A percentile compares a stretch with the other conserved stretches of the same genome.
phyloP scores from a whole-genome alignment of 179 eudicot species.

The Drosera spatulata region DNA sequence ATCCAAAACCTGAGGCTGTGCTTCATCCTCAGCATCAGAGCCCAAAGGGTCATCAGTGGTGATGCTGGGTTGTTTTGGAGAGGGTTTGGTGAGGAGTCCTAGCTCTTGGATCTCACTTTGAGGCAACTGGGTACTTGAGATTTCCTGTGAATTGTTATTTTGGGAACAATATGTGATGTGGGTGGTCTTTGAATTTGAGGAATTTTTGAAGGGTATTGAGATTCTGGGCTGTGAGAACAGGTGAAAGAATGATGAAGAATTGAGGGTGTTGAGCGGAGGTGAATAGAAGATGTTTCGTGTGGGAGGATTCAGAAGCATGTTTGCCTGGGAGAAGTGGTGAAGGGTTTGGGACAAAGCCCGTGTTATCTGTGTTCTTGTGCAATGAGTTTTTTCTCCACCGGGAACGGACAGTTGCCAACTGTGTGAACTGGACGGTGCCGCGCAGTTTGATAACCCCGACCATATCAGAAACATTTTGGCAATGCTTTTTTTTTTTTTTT shows the following conservation, averaged over 20 bases:
- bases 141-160: slow-evolving; percentile 27
- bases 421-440: too few species aligned
- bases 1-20: slow-evolving; percentile 13
- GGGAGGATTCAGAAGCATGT: slow-evolving; percentile 4
- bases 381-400: too few species aligned
- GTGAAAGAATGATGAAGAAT: slow-evolving; percentile 6
- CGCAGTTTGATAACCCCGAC: too few species aligned
- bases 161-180: slow-evolving; percentile 30
- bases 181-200: slow-evolving; percentile 20
- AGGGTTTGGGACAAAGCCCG: too few species aligned
- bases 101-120: slow-evolving; percentile 34
- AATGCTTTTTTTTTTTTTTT: too few species aligned
- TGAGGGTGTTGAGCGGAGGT: slow-evolving; percentile 16
- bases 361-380: too few species aligned
- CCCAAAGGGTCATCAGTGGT: background rate
- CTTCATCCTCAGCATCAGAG: slow-evolving; percentile 17
- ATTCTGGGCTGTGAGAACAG: slow-evolving; percentile 9
- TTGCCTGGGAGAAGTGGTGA: background rate
- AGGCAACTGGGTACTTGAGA: slow-evolving; percentile 14
- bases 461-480: too few species aligned
- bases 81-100: slow-evolving; percentile 51
- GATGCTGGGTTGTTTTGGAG: slow-evolving; percentile 6
- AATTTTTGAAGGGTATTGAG: slow-evolving; percentile 12
- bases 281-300: slow-evolving; percentile 6
- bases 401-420: too few species aligned